Percentiles rank a stretch among this genome's conserved stretches.
phyloP scores from a whole-genome alignment of 139 green algal species.

The Micractinium sp. region DNA sequence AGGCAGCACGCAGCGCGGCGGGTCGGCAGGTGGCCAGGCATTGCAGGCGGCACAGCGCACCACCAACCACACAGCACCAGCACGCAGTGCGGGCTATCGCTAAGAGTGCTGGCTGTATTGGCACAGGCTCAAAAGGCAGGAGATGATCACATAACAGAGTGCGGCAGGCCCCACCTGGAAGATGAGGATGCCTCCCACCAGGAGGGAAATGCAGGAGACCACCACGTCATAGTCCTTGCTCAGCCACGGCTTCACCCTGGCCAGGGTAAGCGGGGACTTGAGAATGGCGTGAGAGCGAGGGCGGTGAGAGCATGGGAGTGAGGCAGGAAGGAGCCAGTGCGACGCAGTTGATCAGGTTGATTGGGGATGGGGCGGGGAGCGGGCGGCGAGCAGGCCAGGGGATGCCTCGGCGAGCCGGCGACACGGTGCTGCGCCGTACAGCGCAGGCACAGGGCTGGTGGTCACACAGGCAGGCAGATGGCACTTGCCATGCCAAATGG shows the following conservation, averaged over 20 bases:
- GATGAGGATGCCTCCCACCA: slow-evolving; percentile 77
- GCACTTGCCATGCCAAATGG: neutral
- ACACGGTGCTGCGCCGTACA: neutral
- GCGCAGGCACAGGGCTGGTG: too few species aligned
- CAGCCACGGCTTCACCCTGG: slow-evolving; percentile 53
- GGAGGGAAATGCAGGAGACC: slow-evolving; percentile 66
- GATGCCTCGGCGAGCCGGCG: neutral
- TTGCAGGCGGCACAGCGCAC: neutral
- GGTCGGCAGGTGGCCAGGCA: neutral
- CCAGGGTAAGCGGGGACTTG: neutral
- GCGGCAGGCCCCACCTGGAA: slow-evolving; percentile 73
- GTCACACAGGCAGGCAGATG: neutral
- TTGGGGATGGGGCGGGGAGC: too few species aligned
- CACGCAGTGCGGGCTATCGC: too few species aligned
- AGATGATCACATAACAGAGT: too few species aligned
- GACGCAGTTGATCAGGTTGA: too few species aligned
- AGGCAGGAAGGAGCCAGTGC: neutral
- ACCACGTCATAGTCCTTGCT: slow-evolving; percentile 77
- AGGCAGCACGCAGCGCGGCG: neutral
- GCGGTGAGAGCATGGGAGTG: neutral
- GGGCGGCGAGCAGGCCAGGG: neutral
- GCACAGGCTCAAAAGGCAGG: too few species aligned
- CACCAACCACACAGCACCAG: neutral
- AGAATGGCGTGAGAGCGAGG: neutral
- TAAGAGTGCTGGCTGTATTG: too few species aligned